Evolutionary conservation across 2,329 filamentous ascomycete species (phyloP), one percentile per base, ranked within the genome.

Genomic region (Diplodia corticola): DNA sequence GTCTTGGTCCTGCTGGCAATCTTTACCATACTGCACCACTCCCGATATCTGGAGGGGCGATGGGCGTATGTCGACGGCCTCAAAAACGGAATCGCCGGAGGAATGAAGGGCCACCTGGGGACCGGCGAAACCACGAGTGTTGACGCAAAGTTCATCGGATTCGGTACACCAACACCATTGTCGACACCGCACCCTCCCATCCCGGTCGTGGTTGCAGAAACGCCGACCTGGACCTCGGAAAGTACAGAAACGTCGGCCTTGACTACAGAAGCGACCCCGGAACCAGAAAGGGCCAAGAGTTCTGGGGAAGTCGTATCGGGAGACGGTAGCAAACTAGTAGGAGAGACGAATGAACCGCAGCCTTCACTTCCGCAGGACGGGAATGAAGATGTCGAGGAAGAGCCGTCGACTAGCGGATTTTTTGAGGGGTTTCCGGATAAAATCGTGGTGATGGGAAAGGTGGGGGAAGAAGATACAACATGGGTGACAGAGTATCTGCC

Each of bases 401-500:
- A 60, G 15, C 6, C 5, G 20, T 13, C 33, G 24, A 35, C 7
- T 20, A 30, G 9, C 22, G 44, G 28, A 10, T 15, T 3, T 50
- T n/a, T 51, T 2, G 22, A 51, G 26, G 30, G 33, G 22, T 5
- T 51, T 17, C 64, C 64, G 12, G 64, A 66, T 28, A 66, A 60
- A 17, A 53, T 66, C 22, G 54, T 66, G n/a, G 64, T 66, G 1
- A 66, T 66, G 64, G 64, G 53, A 26, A 66, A 66, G 30, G 51
- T 35, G 3, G 33, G n/a, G 1, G 46, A 50, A 15, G 70, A 73
- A 33, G 70, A 71, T 33, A 63, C 69, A 0, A 67, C 59, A n/a
- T 73, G 70, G 70, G 68, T 70, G 1, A 20, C n/a, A 2, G 53
- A 66, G 9, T 12, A 68, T 10, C 63, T 69, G 7, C 55, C 61